A percentile compares a stretch with the other conserved stretches of the same genome.
Evolutionary conservation across 2,329 filamentous ascomycete genomes (phyloP).

Genomic region (Arthrobotrys entomopaga): DNA sequence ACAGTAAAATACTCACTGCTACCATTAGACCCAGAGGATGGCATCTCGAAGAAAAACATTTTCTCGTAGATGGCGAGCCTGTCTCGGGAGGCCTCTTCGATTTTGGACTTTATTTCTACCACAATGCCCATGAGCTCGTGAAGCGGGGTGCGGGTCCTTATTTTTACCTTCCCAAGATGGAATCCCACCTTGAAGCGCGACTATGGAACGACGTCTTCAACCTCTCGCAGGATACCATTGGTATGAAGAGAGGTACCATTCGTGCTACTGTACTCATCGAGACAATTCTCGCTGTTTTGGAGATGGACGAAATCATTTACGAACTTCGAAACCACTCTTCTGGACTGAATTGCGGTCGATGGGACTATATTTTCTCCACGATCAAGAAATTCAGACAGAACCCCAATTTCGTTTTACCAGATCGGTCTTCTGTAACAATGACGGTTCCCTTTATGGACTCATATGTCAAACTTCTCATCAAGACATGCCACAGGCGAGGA

Average conservation of each 20-base stretch:
- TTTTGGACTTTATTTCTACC: conserved; percentile 98
- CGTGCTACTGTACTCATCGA: conserved; percentile 95
- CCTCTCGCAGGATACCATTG: conserved; percentile 90
- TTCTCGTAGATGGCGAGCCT: conserved; percentile 92
- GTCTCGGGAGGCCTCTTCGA: conserved; percentile 94
- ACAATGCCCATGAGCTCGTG: conserved; percentile 91
- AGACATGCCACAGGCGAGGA: conserved; percentile 94
- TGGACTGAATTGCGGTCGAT: conserved; percentile 96
- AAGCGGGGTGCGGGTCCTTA: conserved; percentile 88
- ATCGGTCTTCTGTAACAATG: conserved; percentile 93
- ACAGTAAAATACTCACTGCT: background rate
- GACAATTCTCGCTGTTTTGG: conserved; percentile 96
- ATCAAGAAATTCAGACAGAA: conserved; percentile 99
- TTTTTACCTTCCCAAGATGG: conserved; percentile 98
- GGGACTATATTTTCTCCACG: conserved; percentile 99
- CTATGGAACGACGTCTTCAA: conserved; percentile 99
- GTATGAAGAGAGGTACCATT: conserved; percentile 89
- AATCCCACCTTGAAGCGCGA: conserved; percentile 94
- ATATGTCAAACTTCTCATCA: conserved; percentile 95
- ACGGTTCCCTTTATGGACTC: conserved; percentile 98
- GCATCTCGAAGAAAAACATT: conserved; percentile 98
- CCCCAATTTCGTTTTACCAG: conserved; percentile 89
- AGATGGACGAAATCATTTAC: conserved; percentile 99
- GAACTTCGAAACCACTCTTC: conserved; percentile 96
- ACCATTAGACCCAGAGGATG: conserved; percentile 78